Evolutionary conservation across 225 moss, liverwort and hornwort genomes (phyloP), one percentile per base, ranked within the genome.

Genomic region (Lunularia cruciata): DNA sequence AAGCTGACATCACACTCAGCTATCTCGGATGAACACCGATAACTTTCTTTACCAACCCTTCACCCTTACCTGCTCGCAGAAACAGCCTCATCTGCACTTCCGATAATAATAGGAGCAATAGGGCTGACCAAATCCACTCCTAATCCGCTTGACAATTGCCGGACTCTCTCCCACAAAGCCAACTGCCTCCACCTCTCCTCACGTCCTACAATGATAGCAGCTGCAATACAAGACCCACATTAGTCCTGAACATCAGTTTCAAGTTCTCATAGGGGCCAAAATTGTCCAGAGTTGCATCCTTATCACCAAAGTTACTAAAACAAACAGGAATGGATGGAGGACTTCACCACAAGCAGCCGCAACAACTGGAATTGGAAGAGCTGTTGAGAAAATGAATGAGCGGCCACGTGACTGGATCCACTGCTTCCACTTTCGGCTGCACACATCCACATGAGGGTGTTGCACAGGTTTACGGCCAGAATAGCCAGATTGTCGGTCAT

Each of bases 351-450:
- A 79, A 37, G 98, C 98, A 79, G 91, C 98, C 79, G 93, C 89
- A 68, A 98, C 98, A 31, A 89, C 83, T 77, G 98, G 98, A 65
- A 93, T 77, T 40, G 98, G 91, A 71, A 98, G 89, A 49, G 93
- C 89, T 57, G 93, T 93, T 45, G 93, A 91, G 73, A 87, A 98
- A 76, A 98, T 88, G 80, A 98, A 98, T 34, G 98, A 93, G 61
- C 98, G 93, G 43, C 98, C 98, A 73, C 88, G 83, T 70, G 91
- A 91, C 84, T 98, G 98, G 75, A 98, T 98, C 89, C 82, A 98
- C 74, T 84, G 83, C 85, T 98, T 98, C 93, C 90, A 98, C 72
- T 88, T 93, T 56, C 78, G 81, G 78, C 98, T 98, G 83, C 86
- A 79, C 33, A 65, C 14, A 69, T 33, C 27, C 35, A 67, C 20